Percentiles rank a stretch among this genome's conserved stretches.
phyloP scores from a whole-genome alignment of 164 flowering plant species.

The Umbellularia californica region DNA sequence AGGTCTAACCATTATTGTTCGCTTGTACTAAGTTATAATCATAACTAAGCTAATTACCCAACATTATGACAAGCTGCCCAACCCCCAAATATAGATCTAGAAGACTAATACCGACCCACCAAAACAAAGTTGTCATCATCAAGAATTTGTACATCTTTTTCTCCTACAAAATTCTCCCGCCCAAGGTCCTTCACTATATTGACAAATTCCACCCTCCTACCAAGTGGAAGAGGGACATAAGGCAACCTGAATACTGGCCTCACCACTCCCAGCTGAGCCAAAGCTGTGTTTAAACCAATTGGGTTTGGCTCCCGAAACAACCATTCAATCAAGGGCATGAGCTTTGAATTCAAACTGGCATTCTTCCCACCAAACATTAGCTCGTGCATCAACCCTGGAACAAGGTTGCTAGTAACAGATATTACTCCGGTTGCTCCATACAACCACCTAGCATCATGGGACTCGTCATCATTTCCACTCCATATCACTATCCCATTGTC shows the following conservation, averaged over 20 bases:
- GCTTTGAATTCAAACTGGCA: constrained; percentile 43
- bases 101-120: constrained; percentile 54
- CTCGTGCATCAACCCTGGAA: constrained; percentile 66
- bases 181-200: constrained; percentile 72
- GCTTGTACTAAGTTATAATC: neutral
- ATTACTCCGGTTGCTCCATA: constrained; percentile 76
- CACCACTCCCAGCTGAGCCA: constrained; percentile 83
- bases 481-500: constrained; percentile 57
- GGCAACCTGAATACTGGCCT: constrained; percentile 87
- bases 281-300: constrained; percentile 73
- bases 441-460: constrained; percentile 85
- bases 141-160: constrained; percentile 70
- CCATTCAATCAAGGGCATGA: constrained; percentile 74
- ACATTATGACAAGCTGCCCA: neutral
- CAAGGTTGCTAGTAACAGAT: constrained; percentile 73
- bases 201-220: constrained; percentile 70
- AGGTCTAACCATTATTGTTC: too few relatives aligned
- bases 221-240: constrained; percentile 71
- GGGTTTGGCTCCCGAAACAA: constrained; percentile 82
- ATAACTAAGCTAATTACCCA: neutral
- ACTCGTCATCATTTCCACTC: constrained; percentile 88
- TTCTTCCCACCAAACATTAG: constrained; percentile 68
- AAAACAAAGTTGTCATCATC: constrained; percentile 70
- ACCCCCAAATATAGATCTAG: neutral
- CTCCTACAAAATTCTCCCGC: constrained; percentile 73